These are phyloP conservation scores for Penicillium sp. DNA, from an alignment of 2,329 filamentous ascomycete species.

Conservation along the genomic window DNA sequence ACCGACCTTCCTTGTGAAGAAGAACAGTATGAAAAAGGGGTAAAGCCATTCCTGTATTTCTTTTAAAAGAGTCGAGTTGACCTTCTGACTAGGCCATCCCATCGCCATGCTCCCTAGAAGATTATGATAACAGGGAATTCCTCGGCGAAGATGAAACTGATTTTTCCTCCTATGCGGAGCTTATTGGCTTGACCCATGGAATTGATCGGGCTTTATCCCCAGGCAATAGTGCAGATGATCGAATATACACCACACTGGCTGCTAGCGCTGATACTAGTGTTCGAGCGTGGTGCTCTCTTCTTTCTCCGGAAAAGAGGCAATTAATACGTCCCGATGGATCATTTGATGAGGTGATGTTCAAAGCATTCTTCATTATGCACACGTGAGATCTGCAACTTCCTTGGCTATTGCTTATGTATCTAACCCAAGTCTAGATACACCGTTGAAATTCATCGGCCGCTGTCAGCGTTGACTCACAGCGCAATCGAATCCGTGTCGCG, in stretches of 20 bases:
- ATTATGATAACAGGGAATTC: slow-evolving; percentile 35
- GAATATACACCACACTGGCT: neutral
- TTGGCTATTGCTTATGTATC: neutral
- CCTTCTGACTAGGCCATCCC: slow-evolving; percentile 10
- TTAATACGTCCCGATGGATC: slow-evolving; percentile 56
- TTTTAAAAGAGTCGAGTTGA: neutral
- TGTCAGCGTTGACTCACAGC: slow-evolving; percentile 42
- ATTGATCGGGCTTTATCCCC: slow-evolving; percentile 26
- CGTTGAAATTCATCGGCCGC: slow-evolving; percentile 40
- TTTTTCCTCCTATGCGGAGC: slow-evolving; percentile 34
- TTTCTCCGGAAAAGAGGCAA: slow-evolving; percentile 35
- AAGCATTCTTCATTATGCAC: slow-evolving; percentile 72
- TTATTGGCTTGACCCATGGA: slow-evolving; percentile 27
- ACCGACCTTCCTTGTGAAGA: slow-evolving; percentile 34
- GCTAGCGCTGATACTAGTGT: slow-evolving; percentile 22
- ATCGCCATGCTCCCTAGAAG: slow-evolving; percentile 25
- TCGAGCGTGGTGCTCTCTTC: slow-evolving; percentile 41
- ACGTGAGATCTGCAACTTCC: slow-evolving; percentile 38
- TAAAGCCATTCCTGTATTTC: slow-evolving; percentile 16
- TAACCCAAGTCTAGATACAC: slow-evolving; percentile 27
- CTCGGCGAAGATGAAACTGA: slow-evolving; percentile 16
- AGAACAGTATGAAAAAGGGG: slow-evolving; percentile 24
- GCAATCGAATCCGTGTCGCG: slow-evolving; percentile 41
- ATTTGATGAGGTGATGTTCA: slow-evolving; percentile 66
- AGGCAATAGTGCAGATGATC: slow-evolving; percentile 7